A percentile compares a stretch with the other conserved stretches of the same genome.
phyloP scores from a whole-genome alignment of 2,329 filamentous ascomycete species.

The Aspergillus glaucus region DNA sequence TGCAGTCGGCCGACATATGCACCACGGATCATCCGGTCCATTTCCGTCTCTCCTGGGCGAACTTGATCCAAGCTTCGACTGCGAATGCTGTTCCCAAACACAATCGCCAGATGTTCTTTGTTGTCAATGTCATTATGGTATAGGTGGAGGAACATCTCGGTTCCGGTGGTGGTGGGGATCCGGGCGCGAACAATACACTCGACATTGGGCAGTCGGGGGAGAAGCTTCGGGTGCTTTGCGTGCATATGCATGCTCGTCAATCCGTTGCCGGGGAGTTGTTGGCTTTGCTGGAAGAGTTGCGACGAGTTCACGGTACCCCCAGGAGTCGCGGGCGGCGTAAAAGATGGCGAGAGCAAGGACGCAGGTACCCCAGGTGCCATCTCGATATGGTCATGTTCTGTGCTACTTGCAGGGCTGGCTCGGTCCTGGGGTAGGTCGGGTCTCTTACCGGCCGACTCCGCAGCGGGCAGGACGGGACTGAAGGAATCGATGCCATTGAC shows the following conservation, averaged over 20 bases:
- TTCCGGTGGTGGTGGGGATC: conserved; percentile 84
- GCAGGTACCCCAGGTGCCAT: conserved; percentile 44
- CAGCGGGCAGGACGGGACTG: neutral
- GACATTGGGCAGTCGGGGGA: conserved; percentile 74
- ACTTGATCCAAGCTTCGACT: conserved; percentile 52
- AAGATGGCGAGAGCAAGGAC: conserved; percentile 49
- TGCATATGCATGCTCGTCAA: conserved; percentile 20
- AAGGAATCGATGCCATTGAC: conserved; percentile 15
- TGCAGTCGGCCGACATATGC: conserved; percentile 85
- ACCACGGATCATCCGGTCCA: conserved; percentile 78
- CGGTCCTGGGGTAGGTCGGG: conserved; percentile 8
- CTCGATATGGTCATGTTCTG: conserved; percentile 21
- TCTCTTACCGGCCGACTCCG: neutral
- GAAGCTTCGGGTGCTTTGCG: conserved; percentile 61
- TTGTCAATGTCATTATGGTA: conserved; percentile 90
- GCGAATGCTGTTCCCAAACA: conserved; percentile 83
- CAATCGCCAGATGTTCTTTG: conserved; percentile 95
- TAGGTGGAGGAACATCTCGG: conserved; percentile 94
- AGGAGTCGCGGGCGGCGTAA: conserved; percentile 43
- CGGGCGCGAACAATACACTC: conserved; percentile 89
- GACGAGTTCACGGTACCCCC: conserved; percentile 32
- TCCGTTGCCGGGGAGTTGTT: conserved; percentile 18
- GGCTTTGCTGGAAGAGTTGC: conserved; percentile 21
- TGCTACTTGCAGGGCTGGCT: conserved; percentile 12
- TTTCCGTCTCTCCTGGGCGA: conserved; percentile 43